A percentile compares a stretch with the other conserved stretches of the same genome.
Evolutionary conservation across 169 alveolate species (phyloP).

Genomic region (Cryptosporidium tyzzeri): DNA sequence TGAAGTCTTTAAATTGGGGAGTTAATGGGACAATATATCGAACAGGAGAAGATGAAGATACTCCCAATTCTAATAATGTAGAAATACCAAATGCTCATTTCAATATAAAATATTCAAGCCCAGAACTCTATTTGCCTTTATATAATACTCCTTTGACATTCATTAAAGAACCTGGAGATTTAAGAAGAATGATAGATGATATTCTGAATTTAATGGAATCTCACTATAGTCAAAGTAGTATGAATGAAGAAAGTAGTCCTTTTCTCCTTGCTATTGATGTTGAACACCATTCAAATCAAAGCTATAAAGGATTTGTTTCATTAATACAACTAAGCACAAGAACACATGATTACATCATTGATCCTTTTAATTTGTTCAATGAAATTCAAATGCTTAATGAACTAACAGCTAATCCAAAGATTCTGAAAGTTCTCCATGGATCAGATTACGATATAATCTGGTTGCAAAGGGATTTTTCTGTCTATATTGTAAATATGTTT

Average conservation of each 20-base stretch:
- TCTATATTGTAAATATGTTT: conserved; percentile 94
- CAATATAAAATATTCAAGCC: conserved; percentile 32
- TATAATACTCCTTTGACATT: conserved; percentile 84
- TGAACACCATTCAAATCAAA: conserved; percentile 90
- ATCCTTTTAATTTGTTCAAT: conserved; percentile 88
- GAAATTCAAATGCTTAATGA: conserved; percentile 85
- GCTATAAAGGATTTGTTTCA: conserved; percentile 93
- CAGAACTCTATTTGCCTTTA: conserved; percentile 74
- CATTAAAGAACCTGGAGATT: conserved; percentile 82
- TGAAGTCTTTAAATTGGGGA: conserved; percentile 72
- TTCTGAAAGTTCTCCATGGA: conserved; percentile 95
- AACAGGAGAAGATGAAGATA: conserved; percentile 72
- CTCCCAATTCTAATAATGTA: conserved; percentile 22
- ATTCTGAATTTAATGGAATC: conserved; percentile 40
- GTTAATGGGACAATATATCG: conserved; percentile 76
- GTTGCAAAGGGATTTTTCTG: conserved; percentile 96
- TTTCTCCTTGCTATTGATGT: conserved; percentile 91
- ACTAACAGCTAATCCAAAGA: conserved; percentile 92
- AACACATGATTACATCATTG: conserved; percentile 91
- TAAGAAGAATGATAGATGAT: conserved; percentile 82
- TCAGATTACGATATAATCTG: conserved; percentile 91
- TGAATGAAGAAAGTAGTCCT: conserved; percentile 25
- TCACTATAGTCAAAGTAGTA: conserved; percentile 58
- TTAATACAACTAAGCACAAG: conserved; percentile 93
- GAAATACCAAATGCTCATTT: conserved; percentile 25